phyloP scores from a whole-genome alignment of 169 alveolate genomes.

The Cryptosporidium felis region DNA sequence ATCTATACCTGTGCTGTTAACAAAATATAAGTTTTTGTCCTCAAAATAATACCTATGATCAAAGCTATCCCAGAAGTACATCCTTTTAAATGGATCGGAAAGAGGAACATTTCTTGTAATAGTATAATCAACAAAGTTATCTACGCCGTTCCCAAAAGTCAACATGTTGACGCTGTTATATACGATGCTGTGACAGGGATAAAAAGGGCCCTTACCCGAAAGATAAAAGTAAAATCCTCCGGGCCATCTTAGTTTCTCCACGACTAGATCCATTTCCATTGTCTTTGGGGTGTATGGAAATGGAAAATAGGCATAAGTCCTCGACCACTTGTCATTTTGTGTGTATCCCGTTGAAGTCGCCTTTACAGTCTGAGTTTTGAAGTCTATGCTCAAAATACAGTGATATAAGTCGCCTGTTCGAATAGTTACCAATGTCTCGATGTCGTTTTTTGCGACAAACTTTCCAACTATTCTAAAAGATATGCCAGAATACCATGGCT shows the following conservation, averaged over 20 bases:
- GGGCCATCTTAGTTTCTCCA: conserved; percentile 65
- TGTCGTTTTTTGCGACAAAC: neutral
- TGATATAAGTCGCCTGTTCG: conserved; percentile 39
- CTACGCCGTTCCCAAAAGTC: conserved; percentile 7
- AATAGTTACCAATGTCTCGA: conserved; percentile 56
- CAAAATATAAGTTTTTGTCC: conserved; percentile 42
- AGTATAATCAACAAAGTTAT: neutral
- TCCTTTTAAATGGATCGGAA: conserved; percentile 53
- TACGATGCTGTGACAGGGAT: conserved; percentile 13
- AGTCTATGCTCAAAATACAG: conserved; percentile 32
- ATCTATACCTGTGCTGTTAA: conserved; percentile 57
- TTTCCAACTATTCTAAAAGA: conserved; percentile 60
- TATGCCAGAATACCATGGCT: conserved; percentile 62
- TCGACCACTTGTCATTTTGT: neutral
- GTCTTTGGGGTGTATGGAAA: conserved; percentile 21
- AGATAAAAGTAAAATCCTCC: conserved; percentile 67
- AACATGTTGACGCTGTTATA: conserved; percentile 6
- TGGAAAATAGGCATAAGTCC: conserved; percentile 40
- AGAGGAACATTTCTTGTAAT: conserved; percentile 65
- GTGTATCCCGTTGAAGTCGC: conserved; percentile 24
- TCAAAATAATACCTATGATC: conserved; percentile 6
- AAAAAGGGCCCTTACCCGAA: conserved; percentile 58
- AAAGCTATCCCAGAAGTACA: conserved; percentile 32
- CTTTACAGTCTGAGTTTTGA: conserved; percentile 17
- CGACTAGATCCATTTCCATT: conserved; percentile 32